Percentiles rank a stretch among this genome's conserved stretches.
phyloP scores from a whole-genome alignment of 106 monocot genomes.

The Gastrodia elata region DNA sequence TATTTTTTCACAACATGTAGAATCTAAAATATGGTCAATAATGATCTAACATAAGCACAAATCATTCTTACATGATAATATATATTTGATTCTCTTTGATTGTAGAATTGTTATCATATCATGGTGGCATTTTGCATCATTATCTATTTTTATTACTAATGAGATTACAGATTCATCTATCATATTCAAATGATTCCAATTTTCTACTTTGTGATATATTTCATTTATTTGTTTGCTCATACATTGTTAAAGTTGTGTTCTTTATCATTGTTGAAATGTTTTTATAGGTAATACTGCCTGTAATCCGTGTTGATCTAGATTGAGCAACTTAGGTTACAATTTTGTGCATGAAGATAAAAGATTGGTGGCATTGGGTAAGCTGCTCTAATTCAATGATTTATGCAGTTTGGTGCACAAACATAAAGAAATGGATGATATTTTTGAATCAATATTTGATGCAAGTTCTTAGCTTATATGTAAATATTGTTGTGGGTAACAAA shows the following conservation, averaged over 20 bases:
- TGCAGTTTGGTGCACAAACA: not conserved
- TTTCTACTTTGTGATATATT: not conserved
- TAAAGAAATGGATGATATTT: not conserved
- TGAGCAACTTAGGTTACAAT: slow-evolving; percentile 91
- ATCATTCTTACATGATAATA: not conserved
- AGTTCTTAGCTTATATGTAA: not conserved
- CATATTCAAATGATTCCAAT: not conserved
- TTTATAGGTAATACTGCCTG: slow-evolving; percentile 88
- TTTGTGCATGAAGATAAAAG: slow-evolving; percentile 80
- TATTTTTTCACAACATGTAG: not conserved
- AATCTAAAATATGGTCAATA: not conserved
- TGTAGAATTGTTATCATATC: not conserved
- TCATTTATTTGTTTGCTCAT: not conserved
- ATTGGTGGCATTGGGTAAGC: slow-evolving; percentile 98
- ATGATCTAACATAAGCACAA: not conserved
- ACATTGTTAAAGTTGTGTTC: not conserved
- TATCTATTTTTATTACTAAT: not conserved
- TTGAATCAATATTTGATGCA: not conserved
- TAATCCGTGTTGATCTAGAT: slow-evolving; percentile 84
- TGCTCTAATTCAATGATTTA: not conserved
- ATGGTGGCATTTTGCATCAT: not conserved
- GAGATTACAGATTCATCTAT: not conserved
- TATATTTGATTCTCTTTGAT: not conserved
- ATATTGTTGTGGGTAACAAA: slow-evolving; percentile 75
- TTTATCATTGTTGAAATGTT: slow-evolving; percentile 8